phyloP scores from a whole-genome alignment of 305 asterid species.

The Fraxinus ornus region DNA sequence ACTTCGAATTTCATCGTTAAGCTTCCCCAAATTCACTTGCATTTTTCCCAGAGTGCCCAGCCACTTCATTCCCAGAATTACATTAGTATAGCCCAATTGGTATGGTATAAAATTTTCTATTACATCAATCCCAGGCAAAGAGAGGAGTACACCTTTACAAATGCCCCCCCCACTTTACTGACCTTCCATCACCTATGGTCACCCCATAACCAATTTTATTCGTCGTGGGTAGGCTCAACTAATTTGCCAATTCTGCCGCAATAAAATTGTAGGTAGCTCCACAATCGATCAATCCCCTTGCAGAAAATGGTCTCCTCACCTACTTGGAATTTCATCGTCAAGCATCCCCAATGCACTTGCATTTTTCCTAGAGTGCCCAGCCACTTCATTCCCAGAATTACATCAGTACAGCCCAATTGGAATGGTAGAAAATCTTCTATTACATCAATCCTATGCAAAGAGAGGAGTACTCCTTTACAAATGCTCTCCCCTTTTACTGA shows the following conservation, averaged over 20 bases:
- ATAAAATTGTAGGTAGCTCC: background rate
- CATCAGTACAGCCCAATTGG: background rate
- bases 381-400: background rate
- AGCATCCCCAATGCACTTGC: background rate
- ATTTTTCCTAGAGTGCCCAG: background rate
- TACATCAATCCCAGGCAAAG: background rate
- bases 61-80: background rate
- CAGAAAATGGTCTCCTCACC: background rate
- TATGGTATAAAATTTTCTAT: background rate
- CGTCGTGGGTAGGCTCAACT: background rate
- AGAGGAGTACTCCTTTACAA: background rate
- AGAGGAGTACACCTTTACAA: background rate
- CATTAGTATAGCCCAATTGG: background rate
- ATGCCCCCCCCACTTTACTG: background rate
- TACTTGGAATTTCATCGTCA: background rate
- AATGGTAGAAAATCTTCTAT: background rate
- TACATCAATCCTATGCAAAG: background rate
- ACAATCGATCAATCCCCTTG: background rate
- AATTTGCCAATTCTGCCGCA: fast-evolving
- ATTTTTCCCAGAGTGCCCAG: background rate
- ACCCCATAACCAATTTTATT: background rate
- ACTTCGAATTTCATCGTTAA: background rate
- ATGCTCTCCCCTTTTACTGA: background rate
- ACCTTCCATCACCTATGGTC: background rate
- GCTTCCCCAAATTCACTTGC: background rate